Evolutionary conservation across 495 filamentous ascomycete genomes (phyloP), one percentile per base, ranked within the genome.

Genomic region (Cercophora sp.): DNA sequence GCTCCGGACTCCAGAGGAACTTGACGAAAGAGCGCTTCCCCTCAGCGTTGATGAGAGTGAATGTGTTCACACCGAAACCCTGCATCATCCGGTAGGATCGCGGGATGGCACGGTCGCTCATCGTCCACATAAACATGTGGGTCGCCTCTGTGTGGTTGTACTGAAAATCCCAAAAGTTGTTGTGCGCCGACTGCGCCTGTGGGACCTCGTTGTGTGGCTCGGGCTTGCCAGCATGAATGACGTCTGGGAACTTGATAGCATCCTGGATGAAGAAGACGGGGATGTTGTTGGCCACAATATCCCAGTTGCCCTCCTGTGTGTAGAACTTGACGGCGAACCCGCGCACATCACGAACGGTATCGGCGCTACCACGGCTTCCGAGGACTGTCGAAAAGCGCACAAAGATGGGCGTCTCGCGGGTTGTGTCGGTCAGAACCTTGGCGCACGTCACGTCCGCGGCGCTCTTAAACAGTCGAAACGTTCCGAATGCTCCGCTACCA

Each of bases 31-130:
- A 71, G 10, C 85, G 79, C 61, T 88, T 81, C 18, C 85, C 86
- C 47, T 87, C 73, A 39, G 75, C 79, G 55, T 93, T 92, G 46
- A 81, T 71, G 2, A 94, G 73, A 2, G 79, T 85, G 63, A 77
- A 94, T 0, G 90, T 93, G 63, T 94, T 91, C 50, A 94, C 89
- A 36, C 90, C 89, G 54, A 93, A 94, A 0, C 90, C 90, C 62
- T 94, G 86, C 86, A 94, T 92, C 87, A 92, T 93, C 9, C 87
- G 84, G 60, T 75, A 89, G 2, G 85, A 90, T 4, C 88, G 80
- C 16, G 90, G 90, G 48, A 92, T 92, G 25, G 75, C 81, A 10
- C 87, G 80, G 62, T 94, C 89, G 35, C 79, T 85, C 85, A 88
- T 86, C 22, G 84, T 73, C 88, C 88, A 91, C 69, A 86, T 80